These are phyloP conservation scores for Castanea mollissima DNA, from an alignment of 306 rosid genomes.

Conservation along the genomic window DNA sequence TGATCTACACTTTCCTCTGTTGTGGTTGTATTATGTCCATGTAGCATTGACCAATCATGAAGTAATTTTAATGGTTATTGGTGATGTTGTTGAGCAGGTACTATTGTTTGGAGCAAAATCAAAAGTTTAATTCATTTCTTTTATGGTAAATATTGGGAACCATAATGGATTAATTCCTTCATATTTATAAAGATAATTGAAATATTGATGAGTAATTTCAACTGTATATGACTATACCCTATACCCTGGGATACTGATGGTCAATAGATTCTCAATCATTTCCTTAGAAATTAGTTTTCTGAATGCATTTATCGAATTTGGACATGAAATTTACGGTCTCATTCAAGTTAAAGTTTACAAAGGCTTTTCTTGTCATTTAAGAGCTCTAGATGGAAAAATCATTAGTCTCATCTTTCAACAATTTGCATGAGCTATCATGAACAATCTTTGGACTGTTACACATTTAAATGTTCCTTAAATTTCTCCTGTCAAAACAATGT, in stretches of 20 bases:
- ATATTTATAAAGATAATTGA: too few relatives aligned
- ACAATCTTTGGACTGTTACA: background rate
- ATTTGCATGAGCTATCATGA: background rate
- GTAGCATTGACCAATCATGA: background rate
- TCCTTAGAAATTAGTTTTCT: background rate
- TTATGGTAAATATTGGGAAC: too few relatives aligned
- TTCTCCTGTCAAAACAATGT: too few relatives aligned
- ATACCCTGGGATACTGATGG: background rate
- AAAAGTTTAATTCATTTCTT: background rate
- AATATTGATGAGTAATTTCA: background rate
- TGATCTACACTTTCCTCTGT: background rate
- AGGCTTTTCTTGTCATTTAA: background rate
- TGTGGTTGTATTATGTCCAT: background rate
- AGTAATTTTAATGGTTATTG: background rate
- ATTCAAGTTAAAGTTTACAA: background rate
- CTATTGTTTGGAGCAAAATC: background rate
- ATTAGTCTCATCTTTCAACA: background rate
- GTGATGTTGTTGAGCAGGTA: background rate
- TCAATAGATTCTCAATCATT: background rate
- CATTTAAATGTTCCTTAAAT: background rate
- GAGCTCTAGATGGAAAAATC: background rate
- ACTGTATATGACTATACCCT: background rate
- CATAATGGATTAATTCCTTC: too few relatives aligned
- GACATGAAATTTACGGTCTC: background rate
- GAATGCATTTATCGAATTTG: background rate